A percentile compares a stretch with the other conserved stretches of the same genome.
phyloP scores from a whole-genome alignment of 495 filamentous ascomycete genomes.

The Penicillium salamii region DNA sequence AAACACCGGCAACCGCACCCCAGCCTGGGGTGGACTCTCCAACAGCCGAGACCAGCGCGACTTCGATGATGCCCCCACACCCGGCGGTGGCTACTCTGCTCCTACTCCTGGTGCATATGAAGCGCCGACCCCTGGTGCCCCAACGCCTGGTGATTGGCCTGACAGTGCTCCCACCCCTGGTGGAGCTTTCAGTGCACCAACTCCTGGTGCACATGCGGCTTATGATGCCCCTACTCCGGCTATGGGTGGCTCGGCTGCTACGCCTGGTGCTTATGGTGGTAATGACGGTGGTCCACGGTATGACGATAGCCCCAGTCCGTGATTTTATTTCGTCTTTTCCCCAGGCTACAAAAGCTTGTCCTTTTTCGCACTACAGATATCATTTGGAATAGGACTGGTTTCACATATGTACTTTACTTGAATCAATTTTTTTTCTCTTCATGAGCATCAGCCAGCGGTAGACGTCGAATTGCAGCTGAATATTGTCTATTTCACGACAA shows the following conservation, averaged over 20 bases:
- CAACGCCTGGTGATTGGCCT: conserved; percentile 72
- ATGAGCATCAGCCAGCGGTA: conserved; percentile 13
- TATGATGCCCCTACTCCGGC: conserved; percentile 77
- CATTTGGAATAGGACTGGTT: conserved; percentile 13
- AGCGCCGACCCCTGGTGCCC: conserved; percentile 73
- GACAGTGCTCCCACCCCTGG: conserved; percentile 60
- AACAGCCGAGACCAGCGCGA: conserved; percentile 27
- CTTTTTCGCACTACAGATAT: conserved; percentile 11
- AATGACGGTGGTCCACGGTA: conserved; percentile 59
- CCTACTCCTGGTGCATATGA: conserved; percentile 48
- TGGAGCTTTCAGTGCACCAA: conserved; percentile 61
- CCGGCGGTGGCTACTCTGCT: conserved; percentile 59
- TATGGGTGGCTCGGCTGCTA: conserved; percentile 65
- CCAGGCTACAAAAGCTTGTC: conserved; percentile 1
- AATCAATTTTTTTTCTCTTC: conserved; percentile 18
- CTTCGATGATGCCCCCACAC: conserved; percentile 69
- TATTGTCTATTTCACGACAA: too few relatives aligned
- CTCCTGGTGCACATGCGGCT: conserved; percentile 56
- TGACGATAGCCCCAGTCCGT: conserved; percentile 54
- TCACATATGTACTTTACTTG: conserved; percentile 28
- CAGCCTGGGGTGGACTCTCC: conserved; percentile 41
- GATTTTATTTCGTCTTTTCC: conserved; percentile 9
- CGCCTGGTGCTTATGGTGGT: conserved; percentile 64
- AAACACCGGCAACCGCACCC: conserved; percentile 51
- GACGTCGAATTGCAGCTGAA: conserved; percentile 8